These are phyloP conservation scores for Xylariaceae sp. DNA, from an alignment of 2,329 filamentous ascomycete genomes.

Conservation along the genomic window DNA sequence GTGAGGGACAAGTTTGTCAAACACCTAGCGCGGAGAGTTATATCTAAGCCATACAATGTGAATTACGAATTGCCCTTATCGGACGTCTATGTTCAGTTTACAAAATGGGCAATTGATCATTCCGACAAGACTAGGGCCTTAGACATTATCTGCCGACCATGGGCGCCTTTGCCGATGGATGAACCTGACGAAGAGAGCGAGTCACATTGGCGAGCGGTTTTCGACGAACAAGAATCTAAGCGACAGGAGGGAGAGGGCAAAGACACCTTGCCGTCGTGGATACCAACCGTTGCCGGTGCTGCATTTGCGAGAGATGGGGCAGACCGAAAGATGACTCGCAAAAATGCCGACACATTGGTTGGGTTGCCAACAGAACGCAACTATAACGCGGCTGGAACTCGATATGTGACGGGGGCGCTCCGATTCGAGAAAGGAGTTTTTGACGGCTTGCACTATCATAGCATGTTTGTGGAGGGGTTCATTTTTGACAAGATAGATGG, in stretches of 20 bases:
- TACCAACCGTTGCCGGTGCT: conserved; percentile 13
- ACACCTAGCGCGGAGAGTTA: conserved; percentile 4
- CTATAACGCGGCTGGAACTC: conserved; percentile 18
- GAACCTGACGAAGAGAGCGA: conserved; percentile 7
- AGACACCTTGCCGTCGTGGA: conserved; percentile 23
- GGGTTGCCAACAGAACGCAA: conserved; percentile 10
- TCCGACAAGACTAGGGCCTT: conserved; percentile 17
- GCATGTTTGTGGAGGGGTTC: conserved; percentile 23
- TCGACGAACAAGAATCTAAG: background rate
- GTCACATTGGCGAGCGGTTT: conserved; percentile 1
- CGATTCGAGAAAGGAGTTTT: conserved; percentile 12
- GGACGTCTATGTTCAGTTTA: conserved; percentile 24
- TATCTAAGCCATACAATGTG: conserved; percentile 19
- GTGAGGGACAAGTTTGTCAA: too few species aligned
- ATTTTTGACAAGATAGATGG: conserved; percentile 7
- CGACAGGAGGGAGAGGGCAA: conserved; percentile 6
- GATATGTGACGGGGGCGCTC: conserved; percentile 5
- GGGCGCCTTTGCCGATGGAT: conserved; percentile 1
- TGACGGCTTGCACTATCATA: conserved; percentile 19
- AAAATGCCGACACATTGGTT: conserved; percentile 21
- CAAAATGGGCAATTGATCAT: conserved; percentile 14
- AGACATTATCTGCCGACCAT: conserved; percentile 24
- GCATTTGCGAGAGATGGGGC: conserved; percentile 17
- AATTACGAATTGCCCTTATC: conserved; percentile 21
- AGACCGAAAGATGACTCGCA: conserved; percentile 17